Conservation (phyloP, 2,329 filamentous ascomycete genomes). For the Phaeoacremonium minimum region DNA sequence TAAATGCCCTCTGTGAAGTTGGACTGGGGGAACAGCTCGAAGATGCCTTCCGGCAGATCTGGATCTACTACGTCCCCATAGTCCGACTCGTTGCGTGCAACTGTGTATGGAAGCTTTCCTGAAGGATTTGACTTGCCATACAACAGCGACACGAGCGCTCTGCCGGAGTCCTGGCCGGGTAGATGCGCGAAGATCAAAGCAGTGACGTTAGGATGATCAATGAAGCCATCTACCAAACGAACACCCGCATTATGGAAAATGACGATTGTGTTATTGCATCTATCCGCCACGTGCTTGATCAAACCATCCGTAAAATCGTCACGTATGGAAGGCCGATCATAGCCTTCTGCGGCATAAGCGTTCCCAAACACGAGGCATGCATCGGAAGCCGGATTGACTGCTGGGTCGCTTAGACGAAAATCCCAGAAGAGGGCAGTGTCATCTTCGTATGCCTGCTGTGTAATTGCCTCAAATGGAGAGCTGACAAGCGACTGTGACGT, state of each 20-base stretch:
- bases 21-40: slow-evolving; percentile 44
- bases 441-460: slow-evolving; percentile 47
- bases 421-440: slow-evolving; percentile 57
- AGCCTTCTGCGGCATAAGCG: slow-evolving; percentile 69
- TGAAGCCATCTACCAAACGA: slow-evolving; percentile 55
- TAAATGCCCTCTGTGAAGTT: slow-evolving; percentile 48
- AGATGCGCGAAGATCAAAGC: slow-evolving; percentile 61
- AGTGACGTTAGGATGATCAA: slow-evolving; percentile 61
- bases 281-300: slow-evolving; percentile 50
- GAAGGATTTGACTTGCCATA: slow-evolving; percentile 54
- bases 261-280: slow-evolving; percentile 60
- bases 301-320: slow-evolving; percentile 63
- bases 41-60: slow-evolving; percentile 41
- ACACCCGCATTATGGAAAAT: slow-evolving; percentile 61
- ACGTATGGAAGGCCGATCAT: slow-evolving; percentile 53
- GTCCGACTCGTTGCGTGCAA: slow-evolving; percentile 51
- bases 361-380: slow-evolving; percentile 68
- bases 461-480: slow-evolving; percentile 52
- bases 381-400: slow-evolving; percentile 46
- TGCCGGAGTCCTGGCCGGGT: slow-evolving; percentile 59
- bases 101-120: slow-evolving; percentile 58
- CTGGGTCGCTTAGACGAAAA: slow-evolving; percentile 41
- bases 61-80: slow-evolving; percentile 42
- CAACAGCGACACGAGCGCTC: slow-evolving; percentile 48
- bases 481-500: slow-evolving; percentile 34